These are phyloP conservation scores for Darksidea phi DNA, from an alignment of 495 filamentous ascomycete species.

Conservation along the genomic window DNA sequence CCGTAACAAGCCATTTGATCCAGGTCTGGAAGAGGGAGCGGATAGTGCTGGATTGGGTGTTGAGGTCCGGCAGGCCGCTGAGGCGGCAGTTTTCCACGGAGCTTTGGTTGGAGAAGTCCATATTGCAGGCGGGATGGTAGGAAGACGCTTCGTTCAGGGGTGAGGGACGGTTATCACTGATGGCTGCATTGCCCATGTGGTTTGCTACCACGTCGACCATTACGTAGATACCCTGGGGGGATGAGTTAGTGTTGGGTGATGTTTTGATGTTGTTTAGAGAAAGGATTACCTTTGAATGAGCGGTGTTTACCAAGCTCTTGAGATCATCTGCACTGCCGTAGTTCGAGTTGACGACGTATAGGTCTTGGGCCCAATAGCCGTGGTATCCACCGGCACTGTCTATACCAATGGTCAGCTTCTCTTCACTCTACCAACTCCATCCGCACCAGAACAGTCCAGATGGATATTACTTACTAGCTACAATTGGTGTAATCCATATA, in stretches of 20 bases:
- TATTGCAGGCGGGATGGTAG: conserved; percentile 66
- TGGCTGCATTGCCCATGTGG: conserved; percentile 64
- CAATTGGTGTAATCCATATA: conserved; percentile 18
- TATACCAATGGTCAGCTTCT: conserved; percentile 34
- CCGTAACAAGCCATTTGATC: conserved; percentile 61
- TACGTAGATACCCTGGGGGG: conserved; percentile 48
- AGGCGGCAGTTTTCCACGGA: conserved; percentile 58
- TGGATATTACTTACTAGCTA: conserved; percentile 40
- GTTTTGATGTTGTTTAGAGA: not conserved
- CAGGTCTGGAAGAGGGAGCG: conserved; percentile 62
- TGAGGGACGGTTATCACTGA: conserved; percentile 57
- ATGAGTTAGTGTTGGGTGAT: too few relatives aligned
- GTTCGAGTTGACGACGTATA: conserved; percentile 62
- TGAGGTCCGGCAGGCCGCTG: conserved; percentile 68
- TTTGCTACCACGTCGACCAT: conserved; percentile 85
- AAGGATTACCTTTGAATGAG: conserved; percentile 5
- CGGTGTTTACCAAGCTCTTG: conserved; percentile 46
- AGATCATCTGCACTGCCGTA: conserved; percentile 66
- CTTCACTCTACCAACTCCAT: not conserved
- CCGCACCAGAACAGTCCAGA: not conserved
- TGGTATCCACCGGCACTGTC: conserved; percentile 52
- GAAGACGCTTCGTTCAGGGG: conserved; percentile 63
- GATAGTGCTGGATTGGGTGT: conserved; percentile 59
- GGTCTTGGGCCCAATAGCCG: conserved; percentile 72
- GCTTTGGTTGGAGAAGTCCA: conserved; percentile 60